Conservation (phyloP, 2,329 filamentous ascomycete genomes). For the Zasmidium angulare region DNA sequence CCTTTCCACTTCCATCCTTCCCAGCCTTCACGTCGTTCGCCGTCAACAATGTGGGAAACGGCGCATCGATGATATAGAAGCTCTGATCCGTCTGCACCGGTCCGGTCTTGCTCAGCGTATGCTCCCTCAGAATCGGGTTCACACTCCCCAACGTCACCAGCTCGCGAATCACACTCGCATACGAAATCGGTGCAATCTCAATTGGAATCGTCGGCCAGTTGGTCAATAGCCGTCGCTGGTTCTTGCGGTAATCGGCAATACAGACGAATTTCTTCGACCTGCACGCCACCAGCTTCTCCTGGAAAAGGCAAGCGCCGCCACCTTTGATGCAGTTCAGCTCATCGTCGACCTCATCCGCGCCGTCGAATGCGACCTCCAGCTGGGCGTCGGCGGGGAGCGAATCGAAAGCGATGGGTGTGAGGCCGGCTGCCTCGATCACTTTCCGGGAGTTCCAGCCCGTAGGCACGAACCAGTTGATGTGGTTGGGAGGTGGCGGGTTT, state of each 20-base stretch:
- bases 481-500: conserved; percentile 46
- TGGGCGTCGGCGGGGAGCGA: conserved; percentile 63
- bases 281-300: conserved; percentile 93
- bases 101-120: conserved; percentile 74
- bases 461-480: conserved; percentile 78
- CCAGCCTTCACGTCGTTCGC: conserved; percentile 50
- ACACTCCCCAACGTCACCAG: conserved; percentile 72
- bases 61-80: conserved; percentile 89
- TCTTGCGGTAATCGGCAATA: conserved; percentile 78
- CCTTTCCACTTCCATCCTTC: conserved; percentile 44
- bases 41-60: conserved; percentile 72
- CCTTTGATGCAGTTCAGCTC: conserved; percentile 97
- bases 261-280: conserved; percentile 30
- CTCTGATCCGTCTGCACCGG: conserved; percentile 83
- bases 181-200: conserved; percentile 85
- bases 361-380: conserved; percentile 92
- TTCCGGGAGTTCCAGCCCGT: conserved; percentile 90
- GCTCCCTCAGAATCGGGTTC: conserved; percentile 69
- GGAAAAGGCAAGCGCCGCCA: conserved; percentile 93
- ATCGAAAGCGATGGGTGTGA: conserved; percentile 76
- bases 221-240: conserved; percentile 70
- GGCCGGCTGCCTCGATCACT: conserved; percentile 75
- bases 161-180: conserved; percentile 71
- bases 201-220: conserved; percentile 86
- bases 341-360: conserved; percentile 93